These are phyloP conservation scores for Aspergillus sclerotiicarbonarius DNA, from an alignment of 495 filamentous ascomycete species.

Conservation along the genomic window DNA sequence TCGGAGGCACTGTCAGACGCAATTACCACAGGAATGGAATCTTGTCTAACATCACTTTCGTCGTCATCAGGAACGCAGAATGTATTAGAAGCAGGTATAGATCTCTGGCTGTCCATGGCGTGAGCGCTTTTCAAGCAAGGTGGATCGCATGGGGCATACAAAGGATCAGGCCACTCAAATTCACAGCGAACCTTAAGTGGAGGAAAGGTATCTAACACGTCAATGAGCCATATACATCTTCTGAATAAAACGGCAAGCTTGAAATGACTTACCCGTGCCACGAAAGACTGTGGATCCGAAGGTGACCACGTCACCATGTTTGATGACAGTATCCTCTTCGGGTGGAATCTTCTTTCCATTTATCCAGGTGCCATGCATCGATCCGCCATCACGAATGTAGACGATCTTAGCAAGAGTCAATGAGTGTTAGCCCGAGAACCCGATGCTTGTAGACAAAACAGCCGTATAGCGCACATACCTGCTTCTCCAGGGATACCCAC, in stretches of 20 bases:
- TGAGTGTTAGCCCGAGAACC: not conserved
- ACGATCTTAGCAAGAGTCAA: slow-evolving; percentile 28
- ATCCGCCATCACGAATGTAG: slow-evolving; percentile 49
- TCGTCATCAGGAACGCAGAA: slow-evolving; percentile 50
- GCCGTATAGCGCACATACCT: slow-evolving; percentile 34
- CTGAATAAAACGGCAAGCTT: not conserved
- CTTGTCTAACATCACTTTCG: slow-evolving; percentile 24
- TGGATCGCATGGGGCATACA: slow-evolving; percentile 8
- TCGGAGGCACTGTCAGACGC: slow-evolving; percentile 9
- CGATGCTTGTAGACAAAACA: not conserved
- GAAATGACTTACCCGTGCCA: slow-evolving; percentile 38
- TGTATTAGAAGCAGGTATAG: slow-evolving; percentile 31
- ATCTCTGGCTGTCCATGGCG: slow-evolving; percentile 8
- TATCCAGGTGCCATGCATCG: slow-evolving; percentile 58
- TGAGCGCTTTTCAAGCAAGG: slow-evolving; percentile 12
- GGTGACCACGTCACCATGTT: slow-evolving; percentile 47
- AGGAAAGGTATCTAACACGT: slow-evolving; percentile 35
- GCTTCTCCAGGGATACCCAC: slow-evolving; percentile 34
- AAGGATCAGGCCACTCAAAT: slow-evolving; percentile 28
- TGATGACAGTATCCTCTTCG: slow-evolving; percentile 35
- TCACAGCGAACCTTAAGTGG: slow-evolving; percentile 38
- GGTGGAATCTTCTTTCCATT: slow-evolving; percentile 40
- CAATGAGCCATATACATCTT: not conserved
- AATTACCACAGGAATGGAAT: not conserved
- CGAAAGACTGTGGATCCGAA: slow-evolving; percentile 56